Evolutionary conservation across 257 asterid genomes (phyloP).

Genomic region (Nicotiana benthamiana): DNA sequence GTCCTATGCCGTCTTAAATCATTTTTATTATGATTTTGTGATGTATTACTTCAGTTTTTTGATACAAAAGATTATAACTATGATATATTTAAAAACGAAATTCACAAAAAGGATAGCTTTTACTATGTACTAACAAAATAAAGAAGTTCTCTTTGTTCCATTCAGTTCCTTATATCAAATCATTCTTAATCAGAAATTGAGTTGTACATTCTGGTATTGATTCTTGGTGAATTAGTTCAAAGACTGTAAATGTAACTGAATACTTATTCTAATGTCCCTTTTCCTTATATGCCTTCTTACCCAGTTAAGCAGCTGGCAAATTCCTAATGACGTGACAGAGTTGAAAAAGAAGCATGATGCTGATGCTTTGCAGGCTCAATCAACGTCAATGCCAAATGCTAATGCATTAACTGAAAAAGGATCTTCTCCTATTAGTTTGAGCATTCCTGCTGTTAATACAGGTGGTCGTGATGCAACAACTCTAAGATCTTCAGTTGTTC

Average conservation of each 20-base stretch:
- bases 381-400: conserved; percentile 32
- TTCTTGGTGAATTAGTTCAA: neutral
- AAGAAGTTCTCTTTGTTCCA: too few species aligned
- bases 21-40: too few species aligned
- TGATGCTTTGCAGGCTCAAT: conserved; percentile 50
- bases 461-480: conserved; percentile 94
- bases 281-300: conserved; percentile 18
- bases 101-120: too few species aligned
- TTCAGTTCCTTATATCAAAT: too few species aligned
- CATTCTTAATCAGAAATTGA: neutral
- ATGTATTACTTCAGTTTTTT: too few species aligned
- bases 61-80: too few species aligned
- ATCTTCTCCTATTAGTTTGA: conserved; percentile 54
- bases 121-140: too few species aligned
- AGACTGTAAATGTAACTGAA: neutral
- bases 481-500: conserved; percentile 45
- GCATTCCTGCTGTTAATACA: conserved; percentile 85
- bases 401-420: conserved; percentile 50
- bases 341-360: conserved; percentile 64
- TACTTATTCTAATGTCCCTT: neutral
- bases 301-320: conserved; percentile 98
- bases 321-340: conserved; percentile 79
- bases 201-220: neutral
- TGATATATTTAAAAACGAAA: too few species aligned
- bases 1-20: too few species aligned